A percentile compares a stretch with the other conserved stretches of the same genome.
Evolutionary conservation across 306 rosid genomes (phyloP).

Genomic region (Alnus glutinosa): DNA sequence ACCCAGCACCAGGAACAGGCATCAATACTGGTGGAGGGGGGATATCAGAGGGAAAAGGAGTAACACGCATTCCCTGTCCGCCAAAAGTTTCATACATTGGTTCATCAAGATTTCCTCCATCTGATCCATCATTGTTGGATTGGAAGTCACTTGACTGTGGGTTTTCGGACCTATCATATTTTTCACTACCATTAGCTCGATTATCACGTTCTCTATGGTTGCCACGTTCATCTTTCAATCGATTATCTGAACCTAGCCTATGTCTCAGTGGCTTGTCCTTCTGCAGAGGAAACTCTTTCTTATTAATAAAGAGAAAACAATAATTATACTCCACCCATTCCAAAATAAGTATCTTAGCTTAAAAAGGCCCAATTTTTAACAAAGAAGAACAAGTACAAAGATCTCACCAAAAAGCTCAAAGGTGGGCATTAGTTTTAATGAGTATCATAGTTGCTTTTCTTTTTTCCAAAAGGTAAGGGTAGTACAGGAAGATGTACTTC

Average conservation of each 20-base stretch:
- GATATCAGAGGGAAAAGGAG: constrained; percentile 79
- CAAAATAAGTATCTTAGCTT: no score
- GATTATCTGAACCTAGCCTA: constrained; percentile 64
- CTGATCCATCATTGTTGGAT: constrained; percentile 57
- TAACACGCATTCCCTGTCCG: constrained; percentile 62
- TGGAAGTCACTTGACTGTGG: constrained; percentile 63
- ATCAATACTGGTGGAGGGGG: constrained; percentile 87
- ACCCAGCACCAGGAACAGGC: constrained; percentile 99
- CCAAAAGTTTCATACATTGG: constrained; percentile 77
- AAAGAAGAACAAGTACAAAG: no score
- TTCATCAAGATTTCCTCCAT: constrained; percentile 78
- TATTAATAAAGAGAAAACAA: no score
- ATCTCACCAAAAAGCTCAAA: no score
- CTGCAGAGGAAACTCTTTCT: constrained; percentile 29
- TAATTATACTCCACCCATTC: no score
- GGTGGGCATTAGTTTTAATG: no score
- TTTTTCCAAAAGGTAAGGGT: no score
- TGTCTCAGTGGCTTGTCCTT: constrained; percentile 74
- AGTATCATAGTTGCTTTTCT: no score
- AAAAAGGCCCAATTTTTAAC: no score
- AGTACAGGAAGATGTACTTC: no score
- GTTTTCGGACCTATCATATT: constrained; percentile 59
- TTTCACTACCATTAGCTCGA: constrained; percentile 65
- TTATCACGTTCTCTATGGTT: constrained; percentile 75
- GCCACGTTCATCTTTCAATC: constrained; percentile 91